Evolutionary conservation across 2,329 filamentous ascomycete species (phyloP).

Genomic region (Clonostachys chloroleuca): DNA sequence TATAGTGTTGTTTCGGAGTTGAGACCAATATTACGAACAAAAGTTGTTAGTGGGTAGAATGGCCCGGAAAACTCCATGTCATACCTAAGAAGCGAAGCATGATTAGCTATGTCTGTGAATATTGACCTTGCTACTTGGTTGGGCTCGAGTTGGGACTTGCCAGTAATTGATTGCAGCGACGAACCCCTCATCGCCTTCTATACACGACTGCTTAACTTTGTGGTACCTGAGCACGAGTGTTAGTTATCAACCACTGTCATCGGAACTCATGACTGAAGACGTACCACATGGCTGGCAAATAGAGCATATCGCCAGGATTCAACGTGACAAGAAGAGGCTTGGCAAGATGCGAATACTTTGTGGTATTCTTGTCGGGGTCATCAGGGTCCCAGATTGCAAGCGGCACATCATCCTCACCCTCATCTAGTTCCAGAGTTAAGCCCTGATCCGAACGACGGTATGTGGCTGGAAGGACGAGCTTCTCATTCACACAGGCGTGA

Average conservation of each 20-base stretch:
- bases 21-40: constrained; percentile 38
- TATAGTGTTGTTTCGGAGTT: not conserved
- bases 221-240: constrained; percentile 53
- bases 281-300: constrained; percentile 76
- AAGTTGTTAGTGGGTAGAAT: constrained; percentile 58
- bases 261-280: constrained; percentile 9
- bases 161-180: constrained; percentile 82
- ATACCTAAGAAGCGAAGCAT: constrained; percentile 47
- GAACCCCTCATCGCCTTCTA: constrained; percentile 64
- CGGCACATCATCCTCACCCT: constrained; percentile 41
- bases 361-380: constrained; percentile 38
- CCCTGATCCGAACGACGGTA: constrained; percentile 40
- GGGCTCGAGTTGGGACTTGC: constrained; percentile 29
- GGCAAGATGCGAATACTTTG: constrained; percentile 55
- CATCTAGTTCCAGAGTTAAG: constrained; percentile 27
- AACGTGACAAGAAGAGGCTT: constrained; percentile 64
- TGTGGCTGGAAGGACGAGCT: constrained; percentile 47
- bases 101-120: not conserved
- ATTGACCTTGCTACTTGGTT: too few species aligned
- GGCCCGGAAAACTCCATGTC: constrained; percentile 73
- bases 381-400: constrained; percentile 77
- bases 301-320: constrained; percentile 73
- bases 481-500: constrained; percentile 65
- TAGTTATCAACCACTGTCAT: not conserved
- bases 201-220: constrained; percentile 70